Conservation (phyloP, 495 filamentous ascomycete genomes). For the Chaetomium cochliodes region DNA sequence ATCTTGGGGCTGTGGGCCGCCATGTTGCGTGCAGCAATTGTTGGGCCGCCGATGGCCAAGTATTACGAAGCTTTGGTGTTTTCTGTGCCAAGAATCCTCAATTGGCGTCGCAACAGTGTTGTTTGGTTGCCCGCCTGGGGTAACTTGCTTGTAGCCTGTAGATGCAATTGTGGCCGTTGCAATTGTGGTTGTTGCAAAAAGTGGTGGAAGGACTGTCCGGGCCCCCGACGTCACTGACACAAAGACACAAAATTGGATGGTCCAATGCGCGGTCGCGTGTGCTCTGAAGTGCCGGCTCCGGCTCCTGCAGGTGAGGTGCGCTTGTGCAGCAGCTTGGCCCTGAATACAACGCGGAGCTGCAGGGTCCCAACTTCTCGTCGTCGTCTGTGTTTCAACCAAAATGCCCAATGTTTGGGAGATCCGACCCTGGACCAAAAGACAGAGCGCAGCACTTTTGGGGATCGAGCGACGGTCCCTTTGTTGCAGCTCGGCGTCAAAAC, state of each 20-base stretch:
- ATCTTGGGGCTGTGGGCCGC: slow-evolving; percentile 40
- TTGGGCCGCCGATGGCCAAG: neutral
- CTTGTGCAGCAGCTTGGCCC: neutral
- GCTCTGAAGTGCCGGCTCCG: neutral
- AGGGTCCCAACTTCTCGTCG: neutral
- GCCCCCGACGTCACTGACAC: slow-evolving; percentile 7
- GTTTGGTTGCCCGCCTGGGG: neutral
- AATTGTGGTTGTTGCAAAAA: neutral
- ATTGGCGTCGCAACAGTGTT: neutral
- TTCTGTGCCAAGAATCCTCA: neutral
- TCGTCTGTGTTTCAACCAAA: neutral
- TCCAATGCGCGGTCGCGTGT: slow-evolving; percentile 11
- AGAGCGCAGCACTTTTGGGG: too few relatives aligned
- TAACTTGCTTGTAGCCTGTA: too few relatives aligned
- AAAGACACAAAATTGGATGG: neutral
- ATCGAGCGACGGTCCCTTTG: too few relatives aligned
- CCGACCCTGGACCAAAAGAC: neutral
- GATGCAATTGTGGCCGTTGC: neutral
- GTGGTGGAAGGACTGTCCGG: too few relatives aligned
- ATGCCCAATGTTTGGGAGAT: neutral
- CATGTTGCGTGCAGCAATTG: slow-evolving; percentile 29
- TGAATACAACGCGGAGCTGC: neutral
- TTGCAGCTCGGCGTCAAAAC: too few relatives aligned
- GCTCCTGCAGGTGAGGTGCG: neutral
- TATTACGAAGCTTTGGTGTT: neutral